Base-by-base conservation (phyloP, 2,329 filamentous ascomycete genomes). In the Rosellinia necatrix region DNA sequence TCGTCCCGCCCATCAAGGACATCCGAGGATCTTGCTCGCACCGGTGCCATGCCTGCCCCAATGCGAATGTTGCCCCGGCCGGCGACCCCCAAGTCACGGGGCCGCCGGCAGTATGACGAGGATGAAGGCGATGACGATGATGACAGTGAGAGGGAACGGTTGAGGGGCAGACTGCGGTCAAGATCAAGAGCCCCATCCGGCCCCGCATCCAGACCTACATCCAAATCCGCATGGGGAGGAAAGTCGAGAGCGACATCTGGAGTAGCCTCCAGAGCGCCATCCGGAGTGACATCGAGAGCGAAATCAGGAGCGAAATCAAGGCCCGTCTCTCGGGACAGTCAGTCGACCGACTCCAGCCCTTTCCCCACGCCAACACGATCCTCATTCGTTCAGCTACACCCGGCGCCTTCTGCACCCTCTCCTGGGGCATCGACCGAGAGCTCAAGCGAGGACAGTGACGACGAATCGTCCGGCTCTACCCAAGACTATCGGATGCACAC, bases 381-480 rank as follows among this genome's bases (percentile, higher is more conserved):
- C 24, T 69, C 70, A 24, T 71, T 68, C 53, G 65, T 65, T 48
- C 70, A 72, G 54, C 71, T 73, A 57, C 72, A 71, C 32, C 76
- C 75, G 3, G 74, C 72, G 21, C 72, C 67, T 19, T 74, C 75
- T 35, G 68, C 66, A 49, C 65, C 67, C 34, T 74, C 70, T 22
- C 74, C 66, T 49, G 68, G 67, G 40, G 72, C 66, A 44, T 75
- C 74, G 3, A 65, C 71, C 6, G 71, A 66, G 47, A 75, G 73
- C 22, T 74, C 74, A 5, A 76, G 75, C 17, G 68, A 68, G 40
- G 65, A 60, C 40, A 53, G 53, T 3, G 46, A 53, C 29, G 57
- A 56, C 47, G 57, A 56, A 4, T 62, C 56, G 24, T 58, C 57
- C 3, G 50, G 27, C 32, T 61, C 53, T 17, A 54, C 46, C 13